phyloP scores from a whole-genome alignment of 768 basidiomycete genomes.

The Trametes maxima region DNA sequence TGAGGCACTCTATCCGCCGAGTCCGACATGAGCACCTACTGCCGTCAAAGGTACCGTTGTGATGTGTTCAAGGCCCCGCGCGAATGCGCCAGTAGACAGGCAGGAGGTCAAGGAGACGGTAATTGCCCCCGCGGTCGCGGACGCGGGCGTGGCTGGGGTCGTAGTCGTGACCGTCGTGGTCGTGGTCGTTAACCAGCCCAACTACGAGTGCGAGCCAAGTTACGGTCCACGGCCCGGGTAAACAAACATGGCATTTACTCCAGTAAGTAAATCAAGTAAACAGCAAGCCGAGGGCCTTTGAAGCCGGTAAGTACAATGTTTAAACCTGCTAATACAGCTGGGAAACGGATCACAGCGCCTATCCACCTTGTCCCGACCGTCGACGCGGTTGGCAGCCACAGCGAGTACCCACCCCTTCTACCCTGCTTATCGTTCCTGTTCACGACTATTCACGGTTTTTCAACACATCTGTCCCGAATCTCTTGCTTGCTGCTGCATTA shows the following conservation, averaged over 20 bases:
- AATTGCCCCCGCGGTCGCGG: not conserved
- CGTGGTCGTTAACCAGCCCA: constrained; percentile 9
- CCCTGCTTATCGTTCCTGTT: not conserved
- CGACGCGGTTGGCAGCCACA: not conserved
- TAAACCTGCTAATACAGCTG: not conserved
- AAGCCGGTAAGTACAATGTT: no score
- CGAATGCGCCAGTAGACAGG: not conserved
- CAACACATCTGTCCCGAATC: no score
- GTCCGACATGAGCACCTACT: constrained; percentile 10
- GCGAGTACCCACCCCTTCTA: not conserved
- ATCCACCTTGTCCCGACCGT: constrained; percentile 4
- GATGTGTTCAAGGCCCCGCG: not conserved
- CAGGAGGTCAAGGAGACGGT: not conserved
- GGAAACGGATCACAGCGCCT: constrained; percentile 1
- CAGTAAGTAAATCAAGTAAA: no score
- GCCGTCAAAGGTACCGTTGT: not conserved
- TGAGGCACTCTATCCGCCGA: constrained; percentile 40
- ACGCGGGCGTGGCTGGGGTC: not conserved
- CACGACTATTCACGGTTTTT: not conserved
- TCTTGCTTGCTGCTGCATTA: not conserved
- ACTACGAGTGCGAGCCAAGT: not conserved
- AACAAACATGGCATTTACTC: constrained; percentile 7
- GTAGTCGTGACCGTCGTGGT: constrained; percentile 18
- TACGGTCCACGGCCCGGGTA: not conserved
- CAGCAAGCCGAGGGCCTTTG: no score